Conservation (phyloP, 1,284 basidiomycete genomes). For the Malassezia japonica region DNA sequence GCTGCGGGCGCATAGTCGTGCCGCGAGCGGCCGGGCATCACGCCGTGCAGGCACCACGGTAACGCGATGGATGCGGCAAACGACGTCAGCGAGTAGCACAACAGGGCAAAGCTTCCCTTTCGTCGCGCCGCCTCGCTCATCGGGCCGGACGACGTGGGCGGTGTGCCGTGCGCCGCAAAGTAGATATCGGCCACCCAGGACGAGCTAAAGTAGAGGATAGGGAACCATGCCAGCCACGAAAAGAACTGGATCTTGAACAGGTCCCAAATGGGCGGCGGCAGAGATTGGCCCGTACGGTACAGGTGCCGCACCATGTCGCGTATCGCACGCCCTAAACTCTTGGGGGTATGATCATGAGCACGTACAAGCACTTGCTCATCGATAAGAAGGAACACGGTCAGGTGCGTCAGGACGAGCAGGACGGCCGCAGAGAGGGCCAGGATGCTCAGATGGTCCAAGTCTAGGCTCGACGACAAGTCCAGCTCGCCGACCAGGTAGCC, state of each 20-base stretch:
- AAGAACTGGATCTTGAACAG: conserved; percentile 40
- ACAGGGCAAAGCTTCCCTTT: conserved; percentile 70
- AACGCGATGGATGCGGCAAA: conserved; percentile 62
- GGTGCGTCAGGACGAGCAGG: conserved; percentile 29
- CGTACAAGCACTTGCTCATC: background rate
- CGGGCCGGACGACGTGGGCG: conserved; percentile 9
- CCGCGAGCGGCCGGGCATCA: background rate
- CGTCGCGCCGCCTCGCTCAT: conserved; percentile 59
- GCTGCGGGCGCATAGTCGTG: background rate
- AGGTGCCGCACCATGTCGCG: conserved; percentile 18
- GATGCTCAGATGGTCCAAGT: conserved; percentile 26
- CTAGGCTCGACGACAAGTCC: conserved; percentile 25
- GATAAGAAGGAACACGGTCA: conserved; percentile 18
- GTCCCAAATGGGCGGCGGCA: conserved; percentile 27
- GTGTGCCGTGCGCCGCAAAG: conserved; percentile 19
- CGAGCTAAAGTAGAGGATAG: conserved; percentile 34
- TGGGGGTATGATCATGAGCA: background rate
- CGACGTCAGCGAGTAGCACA: conserved; percentile 64
- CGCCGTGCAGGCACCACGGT: conserved; percentile 59
- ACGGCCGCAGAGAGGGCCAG: conserved; percentile 24
- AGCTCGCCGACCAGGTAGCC: conserved; percentile 41
- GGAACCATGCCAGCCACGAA: conserved; percentile 43
- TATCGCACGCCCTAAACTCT: background rate
- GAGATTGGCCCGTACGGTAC: conserved; percentile 15
- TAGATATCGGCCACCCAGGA: conserved; percentile 42